Percentiles rank a stretch among this genome's conserved stretches.
phyloP scores from a whole-genome alignment of 2,329 filamentous ascomycete genomes.

The Colletotrichum tabaci region DNA sequence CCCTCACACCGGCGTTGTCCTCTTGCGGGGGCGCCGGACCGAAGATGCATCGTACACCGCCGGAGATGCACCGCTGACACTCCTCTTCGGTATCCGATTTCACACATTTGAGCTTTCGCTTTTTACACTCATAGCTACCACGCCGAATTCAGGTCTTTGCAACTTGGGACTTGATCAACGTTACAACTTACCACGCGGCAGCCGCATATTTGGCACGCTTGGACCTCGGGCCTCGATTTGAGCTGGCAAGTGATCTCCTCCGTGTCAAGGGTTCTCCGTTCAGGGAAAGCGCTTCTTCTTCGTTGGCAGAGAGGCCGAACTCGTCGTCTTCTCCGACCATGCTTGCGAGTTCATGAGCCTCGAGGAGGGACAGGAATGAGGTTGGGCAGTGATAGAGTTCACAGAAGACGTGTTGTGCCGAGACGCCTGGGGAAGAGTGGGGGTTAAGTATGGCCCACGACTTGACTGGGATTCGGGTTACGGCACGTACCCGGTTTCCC shows the following conservation, averaged over 20 bases:
- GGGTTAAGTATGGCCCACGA: conserved; percentile 19
- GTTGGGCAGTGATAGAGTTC: conserved; percentile 23
- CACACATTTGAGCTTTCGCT: conserved; percentile 58
- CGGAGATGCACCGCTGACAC: conserved; percentile 51
- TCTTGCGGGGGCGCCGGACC: conserved; percentile 47
- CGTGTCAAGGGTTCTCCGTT: not conserved
- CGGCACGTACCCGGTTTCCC: conserved; percentile 7
- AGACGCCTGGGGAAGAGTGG: conserved; percentile 29
- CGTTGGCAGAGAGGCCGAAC: conserved; percentile 1
- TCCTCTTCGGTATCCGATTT: conserved; percentile 44
- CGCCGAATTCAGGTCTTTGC: not conserved
- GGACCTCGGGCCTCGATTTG: conserved; percentile 11
- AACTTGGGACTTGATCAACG: no score
- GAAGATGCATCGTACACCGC: conserved; percentile 46
- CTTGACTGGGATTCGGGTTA: conserved; percentile 17
- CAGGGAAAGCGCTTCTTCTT: conserved; percentile 13
- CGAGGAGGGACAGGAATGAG: not conserved
- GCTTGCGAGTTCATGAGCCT: not conserved
- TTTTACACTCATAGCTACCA: conserved; percentile 51
- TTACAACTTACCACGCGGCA: conserved; percentile 24
- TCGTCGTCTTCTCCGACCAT: conserved; percentile 23
- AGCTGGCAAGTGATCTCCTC: conserved; percentile 12
- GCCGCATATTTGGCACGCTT: conserved; percentile 37
- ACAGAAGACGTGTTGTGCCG: conserved; percentile 36
- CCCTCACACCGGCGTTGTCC: conserved; percentile 23